A percentile compares a stretch with the other conserved stretches of the same genome.
Conservation (phyloP, 2,329 filamentous ascomycete species). For the Pyrenophora teres region DNA sequence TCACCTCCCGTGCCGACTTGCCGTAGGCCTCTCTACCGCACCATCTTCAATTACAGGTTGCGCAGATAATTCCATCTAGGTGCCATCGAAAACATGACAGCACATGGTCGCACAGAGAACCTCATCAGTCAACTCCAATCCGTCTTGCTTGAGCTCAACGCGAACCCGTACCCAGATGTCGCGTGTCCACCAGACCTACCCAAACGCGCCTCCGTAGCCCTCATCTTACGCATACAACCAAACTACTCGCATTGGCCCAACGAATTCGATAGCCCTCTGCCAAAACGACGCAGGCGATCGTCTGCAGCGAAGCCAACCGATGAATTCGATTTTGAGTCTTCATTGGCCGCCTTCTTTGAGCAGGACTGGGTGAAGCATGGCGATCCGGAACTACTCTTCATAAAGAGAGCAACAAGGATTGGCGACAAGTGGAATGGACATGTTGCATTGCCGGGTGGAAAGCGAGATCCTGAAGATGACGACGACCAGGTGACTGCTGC, state of each 20-base stretch:
- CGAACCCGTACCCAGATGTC: conserved; percentile 56
- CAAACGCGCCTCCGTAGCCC: conserved; percentile 68
- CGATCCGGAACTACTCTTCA: conserved; percentile 71
- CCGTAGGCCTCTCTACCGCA: not conserved
- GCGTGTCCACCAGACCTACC: conserved; percentile 56
- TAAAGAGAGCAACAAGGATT: conserved; percentile 67
- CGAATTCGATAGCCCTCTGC: conserved; percentile 25
- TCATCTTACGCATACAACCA: conserved; percentile 67
- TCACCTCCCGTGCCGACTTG: not conserved
- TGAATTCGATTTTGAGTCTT: conserved; percentile 45
- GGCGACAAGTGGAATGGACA: conserved; percentile 73
- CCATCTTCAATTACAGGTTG: not conserved
- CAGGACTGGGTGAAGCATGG: conserved; percentile 69
- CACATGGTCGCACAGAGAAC: conserved; percentile 25
- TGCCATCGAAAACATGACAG: conserved; percentile 21
- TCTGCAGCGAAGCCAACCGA: conserved; percentile 28
- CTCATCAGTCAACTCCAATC: conserved; percentile 49
- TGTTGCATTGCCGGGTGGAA: conserved; percentile 70
- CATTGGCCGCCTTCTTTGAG: conserved; percentile 63
- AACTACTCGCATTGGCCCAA: conserved; percentile 60
- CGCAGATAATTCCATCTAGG: not conserved
- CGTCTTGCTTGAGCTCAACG: conserved; percentile 50
- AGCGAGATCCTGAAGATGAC: conserved; percentile 66
- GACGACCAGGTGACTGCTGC: conserved; percentile 67
- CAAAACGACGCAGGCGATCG: conserved; percentile 31